These are phyloP conservation scores for Pulveroboletus sp. DNA, from an alignment of 768 basidiomycete species.

Conservation along the genomic window DNA sequence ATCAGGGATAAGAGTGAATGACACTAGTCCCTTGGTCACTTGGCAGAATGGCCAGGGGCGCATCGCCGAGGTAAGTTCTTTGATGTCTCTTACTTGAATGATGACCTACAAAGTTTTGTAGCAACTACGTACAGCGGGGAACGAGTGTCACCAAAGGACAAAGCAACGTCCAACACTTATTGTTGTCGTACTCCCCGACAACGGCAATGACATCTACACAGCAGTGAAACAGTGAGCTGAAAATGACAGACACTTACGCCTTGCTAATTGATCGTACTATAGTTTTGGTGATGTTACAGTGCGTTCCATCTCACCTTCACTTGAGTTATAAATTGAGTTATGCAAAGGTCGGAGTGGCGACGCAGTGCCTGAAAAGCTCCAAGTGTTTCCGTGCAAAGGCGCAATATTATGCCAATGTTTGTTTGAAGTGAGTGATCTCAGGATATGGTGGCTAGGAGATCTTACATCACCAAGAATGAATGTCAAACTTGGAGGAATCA, in stretches of 20 bases:
- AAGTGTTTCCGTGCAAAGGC: conserved; percentile 65
- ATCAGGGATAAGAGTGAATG: conserved; percentile 55
- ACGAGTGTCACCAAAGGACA: conserved; percentile 38
- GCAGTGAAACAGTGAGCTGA: conserved; percentile 69
- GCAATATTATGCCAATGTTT: conserved; percentile 80
- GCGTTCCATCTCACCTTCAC: conserved; percentile 12
- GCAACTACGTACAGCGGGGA: conserved; percentile 51
- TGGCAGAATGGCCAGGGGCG: conserved; percentile 58
- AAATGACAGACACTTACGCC: not conserved
- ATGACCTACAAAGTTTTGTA: conserved; percentile 15
- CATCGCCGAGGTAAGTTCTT: conserved; percentile 40
- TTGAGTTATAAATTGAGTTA: not conserved
- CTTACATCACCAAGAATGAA: conserved; percentile 51
- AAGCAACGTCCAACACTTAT: conserved; percentile 50
- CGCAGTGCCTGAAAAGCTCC: conserved; percentile 66
- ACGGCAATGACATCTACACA: conserved; percentile 70
- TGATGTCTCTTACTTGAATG: not conserved
- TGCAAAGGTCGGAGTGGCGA: conserved; percentile 63
- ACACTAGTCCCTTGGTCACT: conserved; percentile 39
- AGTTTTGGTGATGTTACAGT: conserved; percentile 72
- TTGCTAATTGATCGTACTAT: conserved; percentile 6
- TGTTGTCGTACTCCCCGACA: conserved; percentile 67
- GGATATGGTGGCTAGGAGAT: not conserved
- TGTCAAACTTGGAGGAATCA: conserved; percentile 81
- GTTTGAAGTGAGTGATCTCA: conserved; percentile 56